Evolutionary conservation across 179 eudicot genomes (phyloP).

Genomic region (Monotropa hypopitys): DNA sequence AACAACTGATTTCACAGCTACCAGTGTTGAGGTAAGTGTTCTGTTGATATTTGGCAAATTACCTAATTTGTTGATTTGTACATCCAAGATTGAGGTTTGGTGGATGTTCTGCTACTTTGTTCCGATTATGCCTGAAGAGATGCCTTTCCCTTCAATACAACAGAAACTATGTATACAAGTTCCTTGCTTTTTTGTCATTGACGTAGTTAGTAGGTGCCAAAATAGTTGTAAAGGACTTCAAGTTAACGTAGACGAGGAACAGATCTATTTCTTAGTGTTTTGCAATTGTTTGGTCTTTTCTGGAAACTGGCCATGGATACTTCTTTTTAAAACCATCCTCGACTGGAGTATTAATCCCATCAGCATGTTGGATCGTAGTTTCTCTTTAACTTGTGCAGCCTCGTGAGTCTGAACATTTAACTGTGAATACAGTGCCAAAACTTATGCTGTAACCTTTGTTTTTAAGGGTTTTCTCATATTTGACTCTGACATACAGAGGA

Average conservation of each 20-base stretch:
- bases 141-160: background rate
- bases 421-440: background rate
- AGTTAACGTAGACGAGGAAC: background rate
- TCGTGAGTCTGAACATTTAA: background rate
- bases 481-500: background rate
- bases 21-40: slow-evolving; percentile 26
- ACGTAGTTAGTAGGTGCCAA: background rate
- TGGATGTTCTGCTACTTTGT: background rate
- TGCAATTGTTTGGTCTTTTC: slow-evolving; percentile 2
- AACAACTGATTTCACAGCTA: slow-evolving; percentile 14
- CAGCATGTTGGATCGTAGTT: background rate
- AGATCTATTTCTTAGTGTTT: background rate
- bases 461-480: background rate
- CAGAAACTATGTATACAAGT: slow-evolving; percentile 2
- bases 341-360: background rate
- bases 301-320: background rate
- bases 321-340: background rate
- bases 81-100: background rate
- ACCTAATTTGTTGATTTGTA: background rate
- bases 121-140: background rate
- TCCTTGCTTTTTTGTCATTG: background rate
- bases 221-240: background rate
- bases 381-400: background rate
- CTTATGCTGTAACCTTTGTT: background rate
- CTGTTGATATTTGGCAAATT: background rate